A percentile compares a stretch with the other conserved stretches of the same genome.
phyloP scores from a whole-genome alignment of 768 basidiomycete species.

The Lactarius deliciosus region DNA sequence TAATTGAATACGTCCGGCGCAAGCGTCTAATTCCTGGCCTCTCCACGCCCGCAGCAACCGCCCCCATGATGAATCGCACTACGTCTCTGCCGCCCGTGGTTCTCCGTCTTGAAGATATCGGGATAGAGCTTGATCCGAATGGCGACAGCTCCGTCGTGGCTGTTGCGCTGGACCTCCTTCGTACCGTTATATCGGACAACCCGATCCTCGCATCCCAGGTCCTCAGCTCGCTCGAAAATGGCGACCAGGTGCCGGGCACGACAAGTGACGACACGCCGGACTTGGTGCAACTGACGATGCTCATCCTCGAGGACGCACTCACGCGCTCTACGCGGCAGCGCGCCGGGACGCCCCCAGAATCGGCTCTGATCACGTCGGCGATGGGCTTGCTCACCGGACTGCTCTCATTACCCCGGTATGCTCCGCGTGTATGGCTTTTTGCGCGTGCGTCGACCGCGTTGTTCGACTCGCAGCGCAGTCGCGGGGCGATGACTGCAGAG shows the following conservation, averaged over 20 bases:
- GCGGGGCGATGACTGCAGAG: slow-evolving; percentile 64
- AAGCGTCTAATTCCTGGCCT: slow-evolving; percentile 44
- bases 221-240: slow-evolving; percentile 64
- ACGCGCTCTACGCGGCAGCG: slow-evolving; percentile 47
- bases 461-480: slow-evolving; percentile 69
- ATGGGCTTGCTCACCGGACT: slow-evolving; percentile 80
- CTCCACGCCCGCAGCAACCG: background rate
- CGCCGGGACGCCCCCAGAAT: slow-evolving; percentile 43
- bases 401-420: slow-evolving; percentile 68
- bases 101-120: slow-evolving; percentile 63
- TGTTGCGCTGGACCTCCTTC: slow-evolving; percentile 75
- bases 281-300: slow-evolving; percentile 75
- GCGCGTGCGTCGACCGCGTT: slow-evolving; percentile 76
- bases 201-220: slow-evolving; percentile 61
- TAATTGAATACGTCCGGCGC: slow-evolving; percentile 72
- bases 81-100: slow-evolving; percentile 24
- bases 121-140: slow-evolving; percentile 62
- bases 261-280: slow-evolving; percentile 60
- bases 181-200: slow-evolving; percentile 72
- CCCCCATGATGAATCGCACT: slow-evolving; percentile 5
- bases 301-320: slow-evolving; percentile 77
- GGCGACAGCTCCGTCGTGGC: slow-evolving; percentile 67
- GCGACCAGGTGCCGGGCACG: slow-evolving; percentile 46
- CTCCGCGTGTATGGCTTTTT: slow-evolving; percentile 86
- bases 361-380: slow-evolving; percentile 72